Percentiles rank a stretch among this genome's conserved stretches.
Conservation (phyloP, 2,329 filamentous ascomycete genomes). For the Tolypocladium capitatum region DNA sequence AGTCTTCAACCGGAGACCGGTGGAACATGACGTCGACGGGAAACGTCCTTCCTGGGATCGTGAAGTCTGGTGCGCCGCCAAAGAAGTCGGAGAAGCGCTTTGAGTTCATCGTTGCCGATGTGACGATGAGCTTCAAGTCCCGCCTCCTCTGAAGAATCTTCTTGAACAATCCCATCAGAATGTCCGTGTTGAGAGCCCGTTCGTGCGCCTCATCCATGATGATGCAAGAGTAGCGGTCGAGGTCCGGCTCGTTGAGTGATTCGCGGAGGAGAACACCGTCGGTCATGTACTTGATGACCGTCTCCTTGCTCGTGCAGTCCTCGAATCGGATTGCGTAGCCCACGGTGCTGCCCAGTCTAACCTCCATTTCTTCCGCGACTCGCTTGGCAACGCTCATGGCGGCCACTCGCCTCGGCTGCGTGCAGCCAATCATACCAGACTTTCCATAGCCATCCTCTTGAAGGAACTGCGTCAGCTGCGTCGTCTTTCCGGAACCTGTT, state of each 20-base stretch:
- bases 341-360: conserved; percentile 72
- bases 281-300: conserved; percentile 97
- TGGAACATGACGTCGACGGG: conserved; percentile 96
- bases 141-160: conserved; percentile 83
- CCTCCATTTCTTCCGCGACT: conserved; percentile 97
- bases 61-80: conserved; percentile 89
- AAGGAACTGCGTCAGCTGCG: conserved; percentile 90
- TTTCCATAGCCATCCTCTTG: conserved; percentile 90
- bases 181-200: conserved; percentile 88
- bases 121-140: conserved; percentile 93
- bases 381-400: conserved; percentile 99
- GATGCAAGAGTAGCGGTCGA: conserved; percentile 93
- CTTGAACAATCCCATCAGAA: conserved; percentile 94
- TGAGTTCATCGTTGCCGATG: conserved; percentile 96
- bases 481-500: conserved; percentile 95
- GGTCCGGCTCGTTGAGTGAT: conserved; percentile 79
- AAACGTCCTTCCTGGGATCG: conserved; percentile 90
- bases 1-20: conserved; percentile 88
- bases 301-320: conserved; percentile 92
- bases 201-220: conserved; percentile 99
- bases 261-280: conserved; percentile 91
- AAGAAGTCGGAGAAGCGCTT: conserved; percentile 95
- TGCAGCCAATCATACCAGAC: conserved; percentile 85
- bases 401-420: conserved; percentile 88
- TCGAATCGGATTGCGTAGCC: conserved; percentile 98